phyloP scores from a whole-genome alignment of 2,329 filamentous ascomycete genomes.

The Paracorniculantispora psalliotae region DNA sequence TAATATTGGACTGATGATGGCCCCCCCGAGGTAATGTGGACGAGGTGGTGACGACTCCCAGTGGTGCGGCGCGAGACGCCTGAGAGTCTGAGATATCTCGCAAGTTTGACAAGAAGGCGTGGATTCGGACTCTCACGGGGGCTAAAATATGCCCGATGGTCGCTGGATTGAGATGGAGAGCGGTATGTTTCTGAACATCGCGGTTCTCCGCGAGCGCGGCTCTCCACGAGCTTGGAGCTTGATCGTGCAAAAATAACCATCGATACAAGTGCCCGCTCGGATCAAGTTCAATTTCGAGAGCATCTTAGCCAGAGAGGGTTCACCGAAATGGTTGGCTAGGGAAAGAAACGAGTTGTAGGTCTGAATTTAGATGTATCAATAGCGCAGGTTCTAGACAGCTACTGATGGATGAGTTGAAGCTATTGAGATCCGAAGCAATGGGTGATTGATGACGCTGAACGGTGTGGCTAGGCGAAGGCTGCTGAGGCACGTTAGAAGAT shows the following conservation, averaged over 20 bases:
- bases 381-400: slow-evolving; percentile 12
- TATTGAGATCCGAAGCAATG: slow-evolving; percentile 43
- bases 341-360: slow-evolving; percentile 60
- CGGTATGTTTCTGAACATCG: slow-evolving; percentile 81
- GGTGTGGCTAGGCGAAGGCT: slow-evolving; percentile 21
- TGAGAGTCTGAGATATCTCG: no score
- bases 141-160: slow-evolving; percentile 76
- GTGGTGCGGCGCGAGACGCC: no score
- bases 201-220: slow-evolving; percentile 65
- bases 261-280: slow-evolving; percentile 61
- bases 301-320: slow-evolving; percentile 62
- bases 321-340: slow-evolving; percentile 52
- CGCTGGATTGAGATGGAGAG: slow-evolving; percentile 74
- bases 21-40: no score
- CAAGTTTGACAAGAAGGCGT: no score
- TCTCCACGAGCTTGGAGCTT: slow-evolving; percentile 54
- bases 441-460: slow-evolving; percentile 40
- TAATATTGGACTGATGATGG: no score
- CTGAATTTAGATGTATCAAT: no score
- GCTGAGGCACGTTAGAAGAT: slow-evolving; percentile 9
- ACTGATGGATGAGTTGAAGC: no score
- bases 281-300: slow-evolving; percentile 66
- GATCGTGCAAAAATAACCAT: slow-evolving; percentile 79
- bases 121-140: slow-evolving; percentile 58
- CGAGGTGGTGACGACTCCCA: slow-evolving; percentile 4